A percentile compares a stretch with the other conserved stretches of the same genome.
phyloP scores from a whole-genome alignment of 2,329 filamentous ascomycete species.

The Cladophialophora psammophila region DNA sequence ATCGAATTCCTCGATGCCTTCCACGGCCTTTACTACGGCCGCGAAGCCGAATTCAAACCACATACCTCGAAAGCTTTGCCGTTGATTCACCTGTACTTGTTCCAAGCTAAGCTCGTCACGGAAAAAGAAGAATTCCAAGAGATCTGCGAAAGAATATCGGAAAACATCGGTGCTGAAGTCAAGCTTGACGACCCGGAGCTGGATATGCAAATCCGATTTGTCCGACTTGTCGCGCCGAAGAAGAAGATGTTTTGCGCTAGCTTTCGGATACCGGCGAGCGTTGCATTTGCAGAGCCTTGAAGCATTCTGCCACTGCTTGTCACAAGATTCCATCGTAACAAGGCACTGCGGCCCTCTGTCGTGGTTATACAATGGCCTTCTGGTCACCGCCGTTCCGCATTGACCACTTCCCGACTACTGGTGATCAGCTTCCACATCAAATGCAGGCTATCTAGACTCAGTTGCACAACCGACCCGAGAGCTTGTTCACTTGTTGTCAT shows the following conservation, averaged over 20 bases:
- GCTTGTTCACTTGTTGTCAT: too few relatives aligned
- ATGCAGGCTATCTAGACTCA: neutral
- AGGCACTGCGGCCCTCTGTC: neutral
- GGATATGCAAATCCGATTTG: conserved; percentile 66
- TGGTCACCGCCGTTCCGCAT: neutral
- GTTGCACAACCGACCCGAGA: too few relatives aligned
- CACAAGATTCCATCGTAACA: neutral
- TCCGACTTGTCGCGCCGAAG: conserved; percentile 87
- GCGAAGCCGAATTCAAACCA: conserved; percentile 70
- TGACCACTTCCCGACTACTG: neutral
- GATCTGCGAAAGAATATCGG: conserved; percentile 71
- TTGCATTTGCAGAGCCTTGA: conserved; percentile 68
- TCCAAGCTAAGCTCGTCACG: conserved; percentile 81
- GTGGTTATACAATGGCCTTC: neutral
- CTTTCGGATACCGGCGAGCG: conserved; percentile 81
- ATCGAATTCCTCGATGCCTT: conserved; percentile 82
- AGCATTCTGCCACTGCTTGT: neutral
- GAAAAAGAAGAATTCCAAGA: conserved; percentile 66
- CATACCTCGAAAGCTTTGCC: conserved; percentile 70
- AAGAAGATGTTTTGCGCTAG: conserved; percentile 98
- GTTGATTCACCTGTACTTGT: conserved; percentile 93
- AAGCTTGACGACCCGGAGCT: conserved; percentile 63
- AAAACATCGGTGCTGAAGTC: conserved; percentile 66
- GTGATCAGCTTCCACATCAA: too few relatives aligned
- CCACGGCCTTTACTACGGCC: conserved; percentile 79